These are phyloP conservation scores for Rhodamnia argentea DNA, from an alignment of 345 rosid genomes.

Conservation along the genomic window DNA sequence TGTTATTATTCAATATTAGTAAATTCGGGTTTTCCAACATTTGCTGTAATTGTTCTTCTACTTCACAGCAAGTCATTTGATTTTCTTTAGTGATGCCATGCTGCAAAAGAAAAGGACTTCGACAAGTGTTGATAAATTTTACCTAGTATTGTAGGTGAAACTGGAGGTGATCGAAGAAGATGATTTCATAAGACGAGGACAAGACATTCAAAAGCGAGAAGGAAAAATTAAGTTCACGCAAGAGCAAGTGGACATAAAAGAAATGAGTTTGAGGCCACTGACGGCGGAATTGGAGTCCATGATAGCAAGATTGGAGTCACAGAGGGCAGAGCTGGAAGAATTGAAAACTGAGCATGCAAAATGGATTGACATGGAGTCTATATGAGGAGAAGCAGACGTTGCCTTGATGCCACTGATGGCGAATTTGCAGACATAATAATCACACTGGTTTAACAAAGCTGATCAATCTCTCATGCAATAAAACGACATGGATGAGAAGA, in stretches of 20 bases:
- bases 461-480: too few relatives aligned
- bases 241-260: fast-evolving
- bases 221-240: fast-evolving
- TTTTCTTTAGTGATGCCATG: background rate
- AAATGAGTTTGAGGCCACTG: fast-evolving
- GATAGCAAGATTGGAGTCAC: background rate
- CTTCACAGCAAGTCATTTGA: background rate
- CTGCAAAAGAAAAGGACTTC: background rate
- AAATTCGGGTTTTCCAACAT: background rate
- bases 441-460: too few relatives aligned
- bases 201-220: background rate
- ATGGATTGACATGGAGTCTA: too few relatives aligned
- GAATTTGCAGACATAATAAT: too few relatives aligned
- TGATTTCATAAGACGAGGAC: background rate
- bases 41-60: background rate
- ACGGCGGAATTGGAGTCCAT: fast-evolving
- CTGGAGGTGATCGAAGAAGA: background rate
- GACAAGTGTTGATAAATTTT: background rate
- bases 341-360: background rate
- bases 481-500: too few relatives aligned
- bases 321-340: fast-evolving
- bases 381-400: too few relatives aligned
- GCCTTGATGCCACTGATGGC: too few relatives aligned
- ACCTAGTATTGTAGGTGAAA: background rate
- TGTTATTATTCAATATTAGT: background rate